phyloP scores from a whole-genome alignment of 805 yeast genomes.

The Starmerella vitae region DNA sequence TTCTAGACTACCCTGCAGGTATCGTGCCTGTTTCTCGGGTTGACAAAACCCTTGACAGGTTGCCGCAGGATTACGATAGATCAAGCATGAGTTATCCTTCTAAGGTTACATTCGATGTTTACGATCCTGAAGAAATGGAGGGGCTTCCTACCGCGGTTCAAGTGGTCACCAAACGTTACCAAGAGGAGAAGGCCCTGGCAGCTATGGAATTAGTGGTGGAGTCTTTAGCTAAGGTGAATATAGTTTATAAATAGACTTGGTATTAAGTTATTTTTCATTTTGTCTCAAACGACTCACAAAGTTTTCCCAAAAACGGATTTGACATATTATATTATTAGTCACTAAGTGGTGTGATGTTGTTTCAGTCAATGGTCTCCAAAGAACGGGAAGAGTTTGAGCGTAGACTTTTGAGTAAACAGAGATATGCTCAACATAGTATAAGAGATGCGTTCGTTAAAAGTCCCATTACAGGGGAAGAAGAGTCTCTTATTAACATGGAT shows the following conservation, averaged over 20 bases:
- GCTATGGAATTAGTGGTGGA: constrained; percentile 34
- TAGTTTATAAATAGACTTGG: constrained; percentile 1
- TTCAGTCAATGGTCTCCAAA: no score
- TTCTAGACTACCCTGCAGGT: constrained; percentile 44
- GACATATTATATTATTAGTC: no score
- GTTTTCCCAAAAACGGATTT: no score
- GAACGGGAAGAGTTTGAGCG: no score
- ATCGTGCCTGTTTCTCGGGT: constrained; percentile 47
- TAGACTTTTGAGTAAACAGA: no score
- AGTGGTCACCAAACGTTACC: constrained; percentile 41
- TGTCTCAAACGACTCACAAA: no score
- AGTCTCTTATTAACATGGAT: no score
- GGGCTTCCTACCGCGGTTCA: constrained; percentile 55
- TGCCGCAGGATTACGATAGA: constrained; percentile 24
- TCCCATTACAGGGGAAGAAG: no score
- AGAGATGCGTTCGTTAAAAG: no score
- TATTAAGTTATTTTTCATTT: no score
- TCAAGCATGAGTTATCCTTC: constrained; percentile 31
- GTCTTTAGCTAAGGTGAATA: constrained; percentile 7
- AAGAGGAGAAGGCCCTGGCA: constrained; percentile 48
- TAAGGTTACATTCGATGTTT: constrained; percentile 32
- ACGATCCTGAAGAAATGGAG: constrained; percentile 39
- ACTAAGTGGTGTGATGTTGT: no score
- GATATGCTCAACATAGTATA: no score
- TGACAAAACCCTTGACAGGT: constrained; percentile 28